A percentile compares a stretch with the other conserved stretches of the same genome.
Conservation (phyloP, 768 basidiomycete species). For the Boletus reticulatus region DNA sequence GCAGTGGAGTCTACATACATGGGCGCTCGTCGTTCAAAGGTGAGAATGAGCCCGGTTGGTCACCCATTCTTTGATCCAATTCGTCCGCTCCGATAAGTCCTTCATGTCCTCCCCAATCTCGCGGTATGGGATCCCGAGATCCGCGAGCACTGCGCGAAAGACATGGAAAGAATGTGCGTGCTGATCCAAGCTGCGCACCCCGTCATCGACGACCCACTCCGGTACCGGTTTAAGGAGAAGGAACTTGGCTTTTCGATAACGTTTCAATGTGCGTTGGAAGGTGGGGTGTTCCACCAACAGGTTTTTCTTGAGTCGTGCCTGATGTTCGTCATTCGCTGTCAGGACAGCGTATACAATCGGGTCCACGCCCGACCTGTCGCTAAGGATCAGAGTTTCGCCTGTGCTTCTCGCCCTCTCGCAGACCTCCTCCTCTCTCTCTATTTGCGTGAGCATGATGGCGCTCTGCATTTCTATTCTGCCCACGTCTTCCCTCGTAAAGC, state of each 20-base stretch:
- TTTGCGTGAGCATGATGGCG: slow-evolving; percentile 58
- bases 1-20: not conserved
- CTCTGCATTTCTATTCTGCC: slow-evolving; percentile 56
- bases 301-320: slow-evolving; percentile 35
- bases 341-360: slow-evolving; percentile 60
- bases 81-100: slow-evolving; percentile 31
- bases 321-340: slow-evolving; percentile 37
- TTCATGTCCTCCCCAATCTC: slow-evolving; percentile 47
- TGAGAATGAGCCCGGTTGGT: not conserved
- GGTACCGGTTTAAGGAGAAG: slow-evolving; percentile 53
- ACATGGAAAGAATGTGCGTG: slow-evolving; percentile 38
- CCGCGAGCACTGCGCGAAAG: slow-evolving; percentile 39
- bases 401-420: slow-evolving; percentile 11
- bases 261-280: slow-evolving; percentile 42
- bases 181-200: slow-evolving; percentile 54
- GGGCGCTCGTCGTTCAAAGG: slow-evolving; percentile 3
- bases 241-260: slow-evolving; percentile 48
- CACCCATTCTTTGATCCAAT: slow-evolving; percentile 17
- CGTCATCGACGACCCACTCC: slow-evolving; percentile 66
- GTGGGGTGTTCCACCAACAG: slow-evolving; percentile 34
- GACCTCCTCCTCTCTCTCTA: slow-evolving; percentile 40
- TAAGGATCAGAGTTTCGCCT: slow-evolving; percentile 39
- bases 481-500: slow-evolving; percentile 53
- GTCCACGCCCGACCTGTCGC: slow-evolving; percentile 66
- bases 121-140: slow-evolving; percentile 42